These are phyloP conservation scores for Diaporthe sp. DNA, from an alignment of 2,329 filamentous ascomycete species.

Conservation along the genomic window DNA sequence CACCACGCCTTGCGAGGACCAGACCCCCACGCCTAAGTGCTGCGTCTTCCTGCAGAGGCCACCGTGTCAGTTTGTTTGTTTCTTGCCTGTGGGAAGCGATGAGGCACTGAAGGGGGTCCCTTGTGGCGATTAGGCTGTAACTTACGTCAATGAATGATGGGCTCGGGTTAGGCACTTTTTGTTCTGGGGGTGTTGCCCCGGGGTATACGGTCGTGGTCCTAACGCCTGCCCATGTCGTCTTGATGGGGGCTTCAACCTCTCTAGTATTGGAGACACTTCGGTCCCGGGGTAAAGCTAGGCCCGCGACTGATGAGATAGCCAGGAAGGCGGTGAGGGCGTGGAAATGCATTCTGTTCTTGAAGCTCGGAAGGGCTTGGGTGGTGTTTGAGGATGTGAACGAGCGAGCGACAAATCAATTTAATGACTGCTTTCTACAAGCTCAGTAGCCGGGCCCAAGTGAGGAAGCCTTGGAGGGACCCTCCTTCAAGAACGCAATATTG, in stretches of 20 bases:
- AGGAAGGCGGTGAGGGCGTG: background rate
- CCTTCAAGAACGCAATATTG: background rate
- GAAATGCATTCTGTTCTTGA: background rate
- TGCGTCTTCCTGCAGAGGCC: background rate
- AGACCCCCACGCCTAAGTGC: background rate
- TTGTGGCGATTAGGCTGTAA: background rate
- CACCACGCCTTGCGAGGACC: background rate
- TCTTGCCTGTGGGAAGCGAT: background rate
- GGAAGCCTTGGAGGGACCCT: background rate
- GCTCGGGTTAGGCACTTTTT: too few species aligned
- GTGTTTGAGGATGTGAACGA: background rate
- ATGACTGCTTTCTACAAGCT: background rate
- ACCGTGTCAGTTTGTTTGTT: background rate
- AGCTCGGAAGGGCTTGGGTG: background rate
- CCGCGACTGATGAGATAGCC: background rate
- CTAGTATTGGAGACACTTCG: background rate
- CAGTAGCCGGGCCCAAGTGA: background rate
- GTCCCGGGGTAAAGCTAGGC: background rate
- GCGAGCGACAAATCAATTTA: background rate
- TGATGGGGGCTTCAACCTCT: background rate
- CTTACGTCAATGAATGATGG: background rate
- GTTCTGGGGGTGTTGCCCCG: background rate
- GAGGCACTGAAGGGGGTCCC: background rate
- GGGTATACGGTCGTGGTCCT: background rate
- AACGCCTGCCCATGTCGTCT: background rate